These are phyloP conservation scores for Sphagnurus paluster DNA, from an alignment of 1,284 basidiomycete genomes.

Conservation along the genomic window DNA sequence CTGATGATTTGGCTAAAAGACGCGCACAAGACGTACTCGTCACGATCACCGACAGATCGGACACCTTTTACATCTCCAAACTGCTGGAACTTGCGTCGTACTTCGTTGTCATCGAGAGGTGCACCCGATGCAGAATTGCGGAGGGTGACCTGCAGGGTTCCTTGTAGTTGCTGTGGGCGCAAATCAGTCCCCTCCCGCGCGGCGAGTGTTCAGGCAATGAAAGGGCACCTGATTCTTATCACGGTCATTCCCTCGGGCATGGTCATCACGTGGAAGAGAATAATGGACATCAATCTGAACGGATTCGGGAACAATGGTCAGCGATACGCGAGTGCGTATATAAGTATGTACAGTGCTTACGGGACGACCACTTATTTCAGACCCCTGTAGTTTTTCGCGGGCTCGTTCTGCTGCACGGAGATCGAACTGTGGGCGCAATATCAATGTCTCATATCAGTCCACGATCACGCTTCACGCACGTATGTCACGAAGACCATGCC, in stretches of 20 bases:
- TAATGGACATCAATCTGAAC: slow-evolving; percentile 95
- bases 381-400: slow-evolving; percentile 84
- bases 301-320: slow-evolving; percentile 20
- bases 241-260: slow-evolving; percentile 69
- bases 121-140: slow-evolving; percentile 67
- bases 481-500: slow-evolving; percentile 99
- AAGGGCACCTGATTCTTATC: slow-evolving; percentile 83
- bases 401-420: slow-evolving; percentile 89
- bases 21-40: slow-evolving; percentile 50
- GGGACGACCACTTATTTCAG: slow-evolving; percentile 79
- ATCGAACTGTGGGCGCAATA: slow-evolving; percentile 65
- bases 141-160: slow-evolving; percentile 80
- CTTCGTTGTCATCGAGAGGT: slow-evolving; percentile 78
- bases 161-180: slow-evolving; percentile 62
- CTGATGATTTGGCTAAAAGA: slow-evolving; percentile 5
- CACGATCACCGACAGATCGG: slow-evolving; percentile 60
- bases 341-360: slow-evolving; percentile 49
- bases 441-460: slow-evolving; percentile 13
- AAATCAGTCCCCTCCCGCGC: slow-evolving; percentile 4
- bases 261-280: slow-evolving; percentile 90
- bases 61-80: slow-evolving; percentile 91
- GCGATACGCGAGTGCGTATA: slow-evolving; percentile 16
- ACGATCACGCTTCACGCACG: slow-evolving; percentile 54
- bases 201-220: not conserved
- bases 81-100: slow-evolving; percentile 79